Evolutionary conservation across 2,329 filamentous ascomycete genomes (phyloP).

Genomic region (Penicillium sp.): DNA sequence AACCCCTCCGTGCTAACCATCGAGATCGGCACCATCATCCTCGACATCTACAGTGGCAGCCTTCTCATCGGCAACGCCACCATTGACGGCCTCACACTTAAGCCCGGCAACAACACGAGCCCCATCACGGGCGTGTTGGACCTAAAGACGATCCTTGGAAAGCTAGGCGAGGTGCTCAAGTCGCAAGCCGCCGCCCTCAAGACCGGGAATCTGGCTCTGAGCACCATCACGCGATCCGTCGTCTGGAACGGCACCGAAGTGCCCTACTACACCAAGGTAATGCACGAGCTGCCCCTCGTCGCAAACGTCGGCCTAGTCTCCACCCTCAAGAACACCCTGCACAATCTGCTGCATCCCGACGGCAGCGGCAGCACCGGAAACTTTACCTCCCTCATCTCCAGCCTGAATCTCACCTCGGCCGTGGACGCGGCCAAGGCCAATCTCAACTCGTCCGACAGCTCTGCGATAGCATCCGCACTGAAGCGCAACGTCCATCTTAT

Average conservation of each 20-base stretch:
- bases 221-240: slow-evolving; percentile 30
- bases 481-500: slow-evolving; percentile 17
- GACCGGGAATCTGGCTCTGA: slow-evolving; percentile 30
- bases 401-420: slow-evolving; percentile 5
- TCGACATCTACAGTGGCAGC: slow-evolving; percentile 53
- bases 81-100: slow-evolving; percentile 52
- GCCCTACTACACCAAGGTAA: slow-evolving; percentile 38
- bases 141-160: slow-evolving; percentile 39
- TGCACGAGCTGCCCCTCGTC: slow-evolving; percentile 33
- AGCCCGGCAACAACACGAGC: slow-evolving; percentile 55
- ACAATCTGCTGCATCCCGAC: slow-evolving; percentile 13
- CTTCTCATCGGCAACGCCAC: slow-evolving; percentile 53
- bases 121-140: slow-evolving; percentile 53
- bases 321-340: slow-evolving; percentile 35
- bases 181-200: slow-evolving; percentile 28
- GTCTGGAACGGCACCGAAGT: slow-evolving; percentile 33
- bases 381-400: slow-evolving; percentile 11
- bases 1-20: slow-evolving; percentile 60
- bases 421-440: slow-evolving; percentile 8
- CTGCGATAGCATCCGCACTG: slow-evolving; percentile 9
- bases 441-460: neutral
- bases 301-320: slow-evolving; percentile 31
- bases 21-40: slow-evolving; percentile 57
- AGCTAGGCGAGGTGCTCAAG: slow-evolving; percentile 28
- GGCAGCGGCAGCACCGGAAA: slow-evolving; percentile 15